A percentile compares a stretch with the other conserved stretches of the same genome.
phyloP scores from a whole-genome alignment of 768 basidiomycete species.

The Mycena latifolia region DNA sequence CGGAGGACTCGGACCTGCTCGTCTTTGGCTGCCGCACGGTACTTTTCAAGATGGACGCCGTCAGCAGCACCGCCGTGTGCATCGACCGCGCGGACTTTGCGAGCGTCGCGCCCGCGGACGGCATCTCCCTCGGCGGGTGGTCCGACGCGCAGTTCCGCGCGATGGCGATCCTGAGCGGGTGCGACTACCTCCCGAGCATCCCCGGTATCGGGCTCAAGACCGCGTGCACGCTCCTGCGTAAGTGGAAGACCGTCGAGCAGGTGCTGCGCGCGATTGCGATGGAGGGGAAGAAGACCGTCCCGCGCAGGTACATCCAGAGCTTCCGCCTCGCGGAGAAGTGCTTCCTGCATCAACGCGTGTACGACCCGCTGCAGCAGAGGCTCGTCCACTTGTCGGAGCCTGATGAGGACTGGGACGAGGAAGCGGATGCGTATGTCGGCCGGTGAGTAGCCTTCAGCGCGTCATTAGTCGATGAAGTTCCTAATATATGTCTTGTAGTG shows the following conservation, averaged over 20 bases:
- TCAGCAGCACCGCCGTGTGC: constrained; percentile 71
- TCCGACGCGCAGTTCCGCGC: constrained; percentile 90
- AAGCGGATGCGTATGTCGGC: constrained; percentile 80
- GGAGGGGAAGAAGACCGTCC: constrained; percentile 89
- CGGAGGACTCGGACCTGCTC: constrained; percentile 97
- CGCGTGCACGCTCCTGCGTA: constrained; percentile 83
- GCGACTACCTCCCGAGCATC: constrained; percentile 93
- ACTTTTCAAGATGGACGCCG: constrained; percentile 91
- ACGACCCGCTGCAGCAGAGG: constrained; percentile 74
- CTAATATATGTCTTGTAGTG: constrained; percentile 53
- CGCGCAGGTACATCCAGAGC: constrained; percentile 77
- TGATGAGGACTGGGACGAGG: constrained; percentile 66
- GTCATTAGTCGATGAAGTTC: neutral
- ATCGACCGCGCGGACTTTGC: constrained; percentile 80
- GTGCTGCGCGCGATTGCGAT: constrained; percentile 79
- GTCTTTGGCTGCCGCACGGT: constrained; percentile 96
- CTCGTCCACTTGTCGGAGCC: constrained; percentile 81
- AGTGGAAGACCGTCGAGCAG: constrained; percentile 89
- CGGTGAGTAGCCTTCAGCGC: constrained; percentile 56
- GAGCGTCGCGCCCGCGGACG: constrained; percentile 60
- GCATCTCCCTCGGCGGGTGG: constrained; percentile 90
- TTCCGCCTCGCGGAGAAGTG: constrained; percentile 91
- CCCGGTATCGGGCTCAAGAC: constrained; percentile 95
- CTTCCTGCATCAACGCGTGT: constrained; percentile 94
- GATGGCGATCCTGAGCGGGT: constrained; percentile 95